Evolutionary conservation across 805 yeast species (phyloP), one percentile per base, ranked within the genome.

Genomic region (Candida golubevii): DNA sequence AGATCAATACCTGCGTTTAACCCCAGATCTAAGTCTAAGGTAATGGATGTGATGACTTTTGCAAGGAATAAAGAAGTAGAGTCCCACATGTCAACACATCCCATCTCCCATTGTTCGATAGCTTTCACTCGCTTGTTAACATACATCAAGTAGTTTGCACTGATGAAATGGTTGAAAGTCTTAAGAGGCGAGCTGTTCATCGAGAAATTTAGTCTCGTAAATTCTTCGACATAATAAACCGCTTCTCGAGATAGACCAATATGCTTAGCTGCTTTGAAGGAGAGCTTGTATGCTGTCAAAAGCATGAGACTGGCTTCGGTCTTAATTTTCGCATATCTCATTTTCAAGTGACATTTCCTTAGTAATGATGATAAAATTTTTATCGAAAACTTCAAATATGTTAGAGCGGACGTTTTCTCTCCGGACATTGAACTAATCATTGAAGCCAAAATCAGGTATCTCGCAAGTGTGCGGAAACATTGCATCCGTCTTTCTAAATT

Each of bases 171-270:
- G 44, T 58, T 53, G 14, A 49, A 42, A 7, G 57, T 48, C 39
- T 49, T 57, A 14, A 48, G 39, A 7, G 62, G 44, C 4, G 42
- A 32, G 14, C 14, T 33, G 0, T 71, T 66, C 5, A 57, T 53
- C 12, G 57, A 61, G 7, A 52, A 49, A 1, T 72, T 56, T 10
- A 78, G 55, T 31, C 63, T 67, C 6, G 63, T 60, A 32, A 78
- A 65, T 51, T 85, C 90, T 6, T 66, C 65, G 3, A 72, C 50
- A 59, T 74, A 83, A 55, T 71, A 80, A 2, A 74, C 71, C 38
- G 81, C 72, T 44, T 84, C 88, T 49, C 78, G 78, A 0, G 80
- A 64, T 3, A 81, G 55, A 0, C 90, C 89, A 33, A 79, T 56
- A 32, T 70, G 74, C 12, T 69, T 61, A 42, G 72, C 67, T 0